Conservation (phyloP, 306 rosid species). For the Crataegus laevigata region DNA sequence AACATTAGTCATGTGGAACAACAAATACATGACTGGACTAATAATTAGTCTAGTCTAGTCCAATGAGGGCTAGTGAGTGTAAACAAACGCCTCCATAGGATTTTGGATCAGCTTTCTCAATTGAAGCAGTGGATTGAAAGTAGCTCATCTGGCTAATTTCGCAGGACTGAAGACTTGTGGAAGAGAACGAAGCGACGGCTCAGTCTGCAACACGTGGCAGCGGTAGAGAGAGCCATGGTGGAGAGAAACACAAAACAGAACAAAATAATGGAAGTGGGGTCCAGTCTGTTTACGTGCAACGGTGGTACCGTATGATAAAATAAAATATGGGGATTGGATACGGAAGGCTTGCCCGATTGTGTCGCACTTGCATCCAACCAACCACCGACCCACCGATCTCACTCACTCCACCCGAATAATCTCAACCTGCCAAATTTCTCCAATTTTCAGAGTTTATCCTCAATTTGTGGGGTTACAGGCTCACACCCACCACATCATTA, state of each 20-base stretch:
- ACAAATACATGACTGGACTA: too few species aligned
- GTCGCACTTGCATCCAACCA: neutral
- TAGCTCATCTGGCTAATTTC: too few species aligned
- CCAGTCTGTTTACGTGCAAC: neutral
- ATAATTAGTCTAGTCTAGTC: too few species aligned
- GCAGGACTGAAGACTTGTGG: too few species aligned
- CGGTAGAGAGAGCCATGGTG: neutral
- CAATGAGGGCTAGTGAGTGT: too few species aligned
- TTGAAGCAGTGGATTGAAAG: too few species aligned
- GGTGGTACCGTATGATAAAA: conserved; percentile 41
- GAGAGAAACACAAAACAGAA: neutral
- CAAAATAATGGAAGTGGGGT: neutral
- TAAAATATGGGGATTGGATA: conserved; percentile 32
- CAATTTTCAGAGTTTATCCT: neutral
- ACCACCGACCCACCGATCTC: conserved; percentile 30
- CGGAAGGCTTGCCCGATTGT: conserved; percentile 11
- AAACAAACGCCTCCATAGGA: too few species aligned
- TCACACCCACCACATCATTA: neutral
- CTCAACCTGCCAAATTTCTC: too few species aligned
- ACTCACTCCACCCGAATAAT: neutral
- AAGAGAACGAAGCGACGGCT: neutral
- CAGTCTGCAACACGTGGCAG: conserved; percentile 34
- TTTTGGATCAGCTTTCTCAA: too few species aligned
- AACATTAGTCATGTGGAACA: too few species aligned
- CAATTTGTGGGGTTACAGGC: neutral